Base-by-base conservation (phyloP, 352 stramenopile genomes). In the Globisporangium uncinulatum region DNA sequence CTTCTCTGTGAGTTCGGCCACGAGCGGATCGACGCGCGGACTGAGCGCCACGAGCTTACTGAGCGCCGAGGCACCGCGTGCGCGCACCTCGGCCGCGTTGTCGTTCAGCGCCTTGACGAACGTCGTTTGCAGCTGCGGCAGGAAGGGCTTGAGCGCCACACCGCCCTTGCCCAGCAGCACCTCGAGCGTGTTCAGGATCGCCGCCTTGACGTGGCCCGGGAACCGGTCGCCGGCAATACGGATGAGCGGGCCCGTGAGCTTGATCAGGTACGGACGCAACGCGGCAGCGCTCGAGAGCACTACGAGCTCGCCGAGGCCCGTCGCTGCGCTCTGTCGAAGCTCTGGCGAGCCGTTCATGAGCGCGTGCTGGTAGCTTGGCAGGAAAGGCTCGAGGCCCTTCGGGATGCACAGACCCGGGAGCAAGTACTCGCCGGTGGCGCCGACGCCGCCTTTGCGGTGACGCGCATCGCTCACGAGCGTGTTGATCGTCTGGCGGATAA, bases 61-160 rank as follows among this genome's bases (percentile, higher is more conserved):
- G 31, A 99, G 81, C 41, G 95, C 96, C 31, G 82, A 86, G 1
- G 95, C 95, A 41, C 95, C 96, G 65, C 91, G 86, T 17, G 82
- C 63, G 41, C 96, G 86, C 17, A 99, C 97, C 54, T 97, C 86
- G 34, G 90, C 88, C 11, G 82, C 94, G n/a, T 88, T 85, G 77
- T 99, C 97, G 62, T 97, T 97, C n/a, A 99, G 73, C 39, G 96
- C 95, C 78, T 99, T 99, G 46, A 99, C 92, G 66, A 99, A 99
- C 4, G 97, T 99, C 3, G 97, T 99, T 72, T 99, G 97, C 54
- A 99, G 87, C 78, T 99, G 98, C 21, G 98, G 97, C 55, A 99
- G 77, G 73, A 99, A 99, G n/a, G 97, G 96, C 73, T 98, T 97
- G 15, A 99, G 82, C 29, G 92, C 91, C 17, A 96, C 85, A 36